Percentiles rank a stretch among this genome's conserved stretches.
Evolutionary conservation across 225 moss, liverwort and hornwort genomes (phyloP).

Genomic region (Marchantia polymorpha): DNA sequence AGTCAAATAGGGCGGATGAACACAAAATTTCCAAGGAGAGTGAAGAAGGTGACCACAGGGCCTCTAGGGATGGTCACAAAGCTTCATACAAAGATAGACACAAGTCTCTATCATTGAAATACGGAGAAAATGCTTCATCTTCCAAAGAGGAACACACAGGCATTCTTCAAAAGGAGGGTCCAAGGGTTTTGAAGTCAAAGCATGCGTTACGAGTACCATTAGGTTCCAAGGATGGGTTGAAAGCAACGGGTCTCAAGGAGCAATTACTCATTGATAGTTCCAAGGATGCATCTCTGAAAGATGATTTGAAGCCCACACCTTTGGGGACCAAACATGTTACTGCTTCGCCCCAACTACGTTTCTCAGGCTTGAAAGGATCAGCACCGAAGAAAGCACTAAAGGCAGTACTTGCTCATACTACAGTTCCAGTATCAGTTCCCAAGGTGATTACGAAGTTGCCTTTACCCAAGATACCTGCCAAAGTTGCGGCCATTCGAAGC

Average conservation of each 20-base stretch:
- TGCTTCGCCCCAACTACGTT: background rate
- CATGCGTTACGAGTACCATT: background rate
- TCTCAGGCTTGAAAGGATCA: background rate
- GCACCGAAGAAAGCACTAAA: conserved; percentile 19
- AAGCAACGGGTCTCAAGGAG: conserved; percentile 14
- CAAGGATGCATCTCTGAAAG: background rate
- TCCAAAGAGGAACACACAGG: background rate
- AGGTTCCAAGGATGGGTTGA: conserved; percentile 5
- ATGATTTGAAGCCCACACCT: background rate
- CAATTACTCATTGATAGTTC: conserved; percentile 1
- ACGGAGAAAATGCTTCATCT: background rate
- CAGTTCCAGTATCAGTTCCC: conserved; percentile 17
- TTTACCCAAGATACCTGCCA: conserved; percentile 6
- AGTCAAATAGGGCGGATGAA: background rate
- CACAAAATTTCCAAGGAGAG: background rate
- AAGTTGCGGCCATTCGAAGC: background rate
- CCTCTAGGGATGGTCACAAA: background rate
- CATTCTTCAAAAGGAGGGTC: background rate
- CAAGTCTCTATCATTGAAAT: background rate
- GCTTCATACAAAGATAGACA: conserved; percentile 3
- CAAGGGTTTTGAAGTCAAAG: conserved; percentile 12
- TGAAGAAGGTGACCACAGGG: conserved; percentile 8
- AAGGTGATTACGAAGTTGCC: conserved; percentile 18
- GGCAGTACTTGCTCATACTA: conserved; percentile 9
- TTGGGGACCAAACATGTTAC: background rate